Conservation (phyloP, 441 rosid genomes). For the Gossypium davidsonii region DNA sequence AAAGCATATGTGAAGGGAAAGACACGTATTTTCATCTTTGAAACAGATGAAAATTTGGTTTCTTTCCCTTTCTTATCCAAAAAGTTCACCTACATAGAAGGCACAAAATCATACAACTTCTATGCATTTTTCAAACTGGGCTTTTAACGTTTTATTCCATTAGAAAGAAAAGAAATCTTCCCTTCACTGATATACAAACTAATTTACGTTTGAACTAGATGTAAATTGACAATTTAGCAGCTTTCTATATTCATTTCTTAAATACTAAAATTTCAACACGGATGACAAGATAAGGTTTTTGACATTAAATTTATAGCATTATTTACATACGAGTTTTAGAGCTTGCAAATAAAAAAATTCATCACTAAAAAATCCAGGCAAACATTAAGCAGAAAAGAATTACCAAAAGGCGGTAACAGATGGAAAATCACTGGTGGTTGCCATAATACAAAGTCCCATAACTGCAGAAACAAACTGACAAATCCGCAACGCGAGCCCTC, state of each 20-base stretch:
- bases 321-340: background rate
- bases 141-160: background rate
- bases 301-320: background rate
- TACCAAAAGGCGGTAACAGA: conserved; percentile 76
- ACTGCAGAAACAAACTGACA: conserved; percentile 59
- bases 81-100: background rate
- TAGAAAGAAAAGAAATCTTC: background rate
- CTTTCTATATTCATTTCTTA: background rate
- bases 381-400: background rate
- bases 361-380: background rate
- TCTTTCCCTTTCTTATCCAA: background rate
- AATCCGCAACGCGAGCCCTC: conserved; percentile 51
- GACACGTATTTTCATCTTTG: background rate
- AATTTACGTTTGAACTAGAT: background rate
- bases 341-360: background rate
- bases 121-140: background rate
- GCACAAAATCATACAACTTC: too few species aligned
- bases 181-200: background rate
- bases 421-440: conserved; percentile 65
- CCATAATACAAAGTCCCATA: conserved; percentile 57
- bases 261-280: background rate
- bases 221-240: background rate
- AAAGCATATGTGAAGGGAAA: background rate
- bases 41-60: background rate
- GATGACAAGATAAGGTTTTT: background rate